phyloP scores from a whole-genome alignment of 1,284 basidiomycete genomes.

The Leccinum angustisporum region DNA sequence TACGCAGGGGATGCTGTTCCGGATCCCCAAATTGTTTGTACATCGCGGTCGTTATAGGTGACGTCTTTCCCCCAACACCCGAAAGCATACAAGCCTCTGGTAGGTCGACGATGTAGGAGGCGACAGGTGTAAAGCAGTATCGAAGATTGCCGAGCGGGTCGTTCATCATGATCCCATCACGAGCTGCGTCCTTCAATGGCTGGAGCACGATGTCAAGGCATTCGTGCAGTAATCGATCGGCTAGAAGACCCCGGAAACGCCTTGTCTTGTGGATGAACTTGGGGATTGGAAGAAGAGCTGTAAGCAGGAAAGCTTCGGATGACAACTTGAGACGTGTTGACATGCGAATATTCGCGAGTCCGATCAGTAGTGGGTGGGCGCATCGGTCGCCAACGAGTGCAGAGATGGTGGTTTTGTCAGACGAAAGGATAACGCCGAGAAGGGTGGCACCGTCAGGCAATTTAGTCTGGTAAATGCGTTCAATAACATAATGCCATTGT shows the following conservation, averaged over 20 bases:
- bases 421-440: not conserved
- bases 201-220: not conserved
- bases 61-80: not conserved
- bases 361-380: not conserved
- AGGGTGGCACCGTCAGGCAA: not conserved
- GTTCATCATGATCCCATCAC: not conserved
- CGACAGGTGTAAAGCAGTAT: conserved; percentile 2
- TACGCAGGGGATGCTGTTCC: not conserved
- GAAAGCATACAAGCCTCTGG: not conserved
- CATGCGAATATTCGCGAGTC: not conserved
- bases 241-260: not conserved
- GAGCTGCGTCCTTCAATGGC: conserved; percentile 1
- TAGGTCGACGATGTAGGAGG: not conserved
- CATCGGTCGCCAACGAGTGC: not conserved
- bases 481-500: not conserved
- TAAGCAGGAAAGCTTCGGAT: conserved; percentile 2
- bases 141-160: not conserved
- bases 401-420: not conserved
- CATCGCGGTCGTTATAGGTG: not conserved
- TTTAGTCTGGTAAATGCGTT: not conserved
- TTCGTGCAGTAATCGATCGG: not conserved
- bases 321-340: not conserved
- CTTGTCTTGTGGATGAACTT: not conserved
- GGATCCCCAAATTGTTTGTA: not conserved
- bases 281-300: not conserved